Base-by-base conservation (phyloP, 2,329 filamentous ascomycete genomes). In the Blastomyces emzantsi region DNA sequence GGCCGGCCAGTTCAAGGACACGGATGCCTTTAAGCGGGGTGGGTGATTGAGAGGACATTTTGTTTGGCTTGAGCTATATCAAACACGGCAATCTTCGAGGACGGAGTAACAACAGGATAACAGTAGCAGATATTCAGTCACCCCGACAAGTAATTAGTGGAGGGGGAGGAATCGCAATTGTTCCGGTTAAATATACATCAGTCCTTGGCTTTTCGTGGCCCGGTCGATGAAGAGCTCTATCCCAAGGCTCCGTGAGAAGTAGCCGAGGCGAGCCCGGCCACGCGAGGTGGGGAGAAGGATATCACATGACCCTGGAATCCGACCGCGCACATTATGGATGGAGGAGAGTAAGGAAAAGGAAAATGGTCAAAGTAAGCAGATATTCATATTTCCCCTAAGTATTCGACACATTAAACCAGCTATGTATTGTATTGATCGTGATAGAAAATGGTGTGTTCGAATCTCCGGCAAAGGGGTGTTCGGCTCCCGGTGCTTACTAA, bases 1-100 rank as follows among this genome's bases (percentile, higher is more conserved):
- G 64, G 19, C 70, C 70, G 30, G 70, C 70, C 17, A 72, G 66
- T 59, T 72, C 70, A 54, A 72, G 65, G 30, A 71, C 70, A 45
- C 69, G 70, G 39, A 71, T 54, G 49, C 69, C 70, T 28, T 65
- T 62, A n/a, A 72, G 66, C 19, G 70, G 70, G 13, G 67, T 59
- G 33, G 51, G 9, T 25, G 47, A 4, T 52, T n/a, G 19, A 8
- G 63, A 45, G 62, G 66, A 63, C 54, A 58, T 62, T 25, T 11
- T 58, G 39, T 47, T 55, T 8, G 11, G n/a, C 47, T 39, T 11
- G n/a, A 17, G 19, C 6, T 25, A 8, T 39, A 30, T 54, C 13
- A 33, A 15, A 28, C 22, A 52, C 22, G 25, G 22, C n/a, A 52
- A 52, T 52, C 22, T 13, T 52, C 19, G 1, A 52, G 22, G 28